Evolutionary conservation across 768 basidiomycete species (phyloP), one percentile per base, ranked within the genome.

Genomic region (Pholiota molesta): DNA sequence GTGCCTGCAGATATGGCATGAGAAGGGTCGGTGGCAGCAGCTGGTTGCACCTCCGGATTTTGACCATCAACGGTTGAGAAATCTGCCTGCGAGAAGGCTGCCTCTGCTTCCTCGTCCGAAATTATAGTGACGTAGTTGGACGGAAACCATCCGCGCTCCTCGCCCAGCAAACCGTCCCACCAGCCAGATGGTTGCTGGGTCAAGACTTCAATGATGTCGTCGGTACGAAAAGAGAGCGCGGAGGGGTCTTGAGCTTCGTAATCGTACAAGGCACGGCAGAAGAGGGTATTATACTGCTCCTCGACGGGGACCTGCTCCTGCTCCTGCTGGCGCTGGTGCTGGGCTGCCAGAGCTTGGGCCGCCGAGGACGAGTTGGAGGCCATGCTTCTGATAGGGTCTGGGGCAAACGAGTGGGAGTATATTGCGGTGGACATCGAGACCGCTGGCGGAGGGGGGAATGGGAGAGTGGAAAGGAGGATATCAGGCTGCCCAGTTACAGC

Each of bases 131-230:
- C 95, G 78, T 97, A 99, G 78, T 99, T 99, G 66, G 92, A 94
- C 21, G 97, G 97, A 75, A 99, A 97, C 94, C 94, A 97, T 60
- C 97, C 97, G 55, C 97, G 87, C 73, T 92, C 90, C 58, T 93
- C 91, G 52, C 88, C 86, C 21, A 97, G 82, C 62, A 97, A 79
- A 5, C 97, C 97, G 73, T 99, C 97, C 97, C 96, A 98, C 97
- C 97, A 99, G 16, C 97, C 97, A 5, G 92, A 92, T 39, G 93
- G 91, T 58, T 98, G 87, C 68, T 89, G 90, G 11, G 91, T 92
- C 57, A 97, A 82, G 62, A 99, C 94, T 74, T 98, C 94, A 66
- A 99, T 97, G 67, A 98, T 84, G 71, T 98, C 95, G 65, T 89
- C 91, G 67, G 85, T 86, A 64, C 74, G 81, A 74, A 99, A 99